These are phyloP conservation scores for Dillenia suffruticosa DNA, from an alignment of 164 flowering plant species.

Conservation along the genomic window DNA sequence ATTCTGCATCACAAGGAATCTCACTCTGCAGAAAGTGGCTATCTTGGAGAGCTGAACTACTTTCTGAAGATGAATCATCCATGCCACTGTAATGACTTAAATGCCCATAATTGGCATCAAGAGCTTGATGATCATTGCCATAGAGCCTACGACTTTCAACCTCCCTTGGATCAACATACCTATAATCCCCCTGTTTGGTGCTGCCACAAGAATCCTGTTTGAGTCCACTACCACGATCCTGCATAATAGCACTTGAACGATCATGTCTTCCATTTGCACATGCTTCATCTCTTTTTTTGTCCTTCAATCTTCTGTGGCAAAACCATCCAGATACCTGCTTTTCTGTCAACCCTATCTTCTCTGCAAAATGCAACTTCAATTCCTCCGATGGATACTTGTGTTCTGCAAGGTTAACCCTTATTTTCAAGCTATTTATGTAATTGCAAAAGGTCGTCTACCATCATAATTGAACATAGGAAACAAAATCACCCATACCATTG, in stretches of 20 bases:
- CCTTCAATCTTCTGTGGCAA: slow-evolving; percentile 94
- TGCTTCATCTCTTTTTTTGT: slow-evolving; percentile 59
- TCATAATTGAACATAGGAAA: slow-evolving; percentile 2
- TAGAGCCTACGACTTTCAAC: slow-evolving; percentile 70
- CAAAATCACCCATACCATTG: slow-evolving; percentile 42
- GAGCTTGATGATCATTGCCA: slow-evolving; percentile 30
- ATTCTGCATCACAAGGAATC: slow-evolving; percentile 25
- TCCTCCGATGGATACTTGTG: slow-evolving; percentile 80
- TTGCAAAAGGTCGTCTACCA: not conserved
- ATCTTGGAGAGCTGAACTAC: slow-evolving; percentile 58
- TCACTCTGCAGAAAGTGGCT: slow-evolving; percentile 24
- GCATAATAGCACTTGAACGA: slow-evolving; percentile 69
- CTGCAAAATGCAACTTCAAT: slow-evolving; percentile 59
- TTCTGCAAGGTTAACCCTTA: slow-evolving; percentile 37
- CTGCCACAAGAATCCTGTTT: slow-evolving; percentile 95
- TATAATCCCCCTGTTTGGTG: slow-evolving; percentile 68
- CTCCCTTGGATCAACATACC: slow-evolving; percentile 54
- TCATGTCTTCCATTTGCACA: slow-evolving; percentile 60
- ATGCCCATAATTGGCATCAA: slow-evolving; percentile 29
- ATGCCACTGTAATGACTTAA: slow-evolving; percentile 21
- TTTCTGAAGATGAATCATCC: slow-evolving; percentile 73
- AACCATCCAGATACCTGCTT: slow-evolving; percentile 96
- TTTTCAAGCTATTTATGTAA: slow-evolving; percentile 1
- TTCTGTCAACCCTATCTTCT: slow-evolving; percentile 67
- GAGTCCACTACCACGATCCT: slow-evolving; percentile 76